Evolutionary conservation across 2,329 filamentous ascomycete species (phyloP).

Genomic region (Aureobasidium lini): DNA sequence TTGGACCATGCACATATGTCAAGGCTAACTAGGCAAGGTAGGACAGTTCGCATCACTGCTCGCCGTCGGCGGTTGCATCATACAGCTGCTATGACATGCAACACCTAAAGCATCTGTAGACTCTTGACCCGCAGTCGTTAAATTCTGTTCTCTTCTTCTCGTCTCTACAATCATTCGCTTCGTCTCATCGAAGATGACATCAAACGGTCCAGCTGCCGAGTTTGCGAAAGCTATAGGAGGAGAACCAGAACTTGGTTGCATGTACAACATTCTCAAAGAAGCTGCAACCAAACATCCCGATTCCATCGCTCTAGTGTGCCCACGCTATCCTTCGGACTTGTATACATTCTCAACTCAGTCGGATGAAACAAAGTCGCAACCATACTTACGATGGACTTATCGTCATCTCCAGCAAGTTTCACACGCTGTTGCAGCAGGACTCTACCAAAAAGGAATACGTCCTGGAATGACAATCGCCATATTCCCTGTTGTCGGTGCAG

Average conservation of each 20-base stretch:
- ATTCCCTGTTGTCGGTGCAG: not conserved
- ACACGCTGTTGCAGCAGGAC: not conserved
- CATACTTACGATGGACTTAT: not conserved
- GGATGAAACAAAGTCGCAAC: not conserved
- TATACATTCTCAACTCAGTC: not conserved
- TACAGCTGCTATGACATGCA: too few relatives aligned
- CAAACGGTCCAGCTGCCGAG: not conserved
- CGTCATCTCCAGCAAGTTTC: not conserved
- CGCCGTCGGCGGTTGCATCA: too few relatives aligned
- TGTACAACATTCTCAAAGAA: not conserved
- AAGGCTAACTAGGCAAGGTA: too few relatives aligned
- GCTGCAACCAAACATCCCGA: not conserved
- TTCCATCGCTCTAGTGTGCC: not conserved
- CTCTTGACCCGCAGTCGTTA: too few relatives aligned
- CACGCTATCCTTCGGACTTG: not conserved
- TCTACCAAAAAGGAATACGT: not conserved
- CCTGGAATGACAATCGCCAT: not conserved
- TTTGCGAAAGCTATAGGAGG: not conserved
- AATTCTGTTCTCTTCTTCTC: too few relatives aligned
- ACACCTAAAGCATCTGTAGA: too few relatives aligned
- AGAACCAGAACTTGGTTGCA: not conserved
- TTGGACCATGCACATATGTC: too few relatives aligned
- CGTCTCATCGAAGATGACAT: not conserved
- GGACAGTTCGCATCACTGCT: too few relatives aligned
- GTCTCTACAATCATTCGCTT: too few relatives aligned